A percentile compares a stretch with the other conserved stretches of the same genome.
Conservation (phyloP, 2,329 filamentous ascomycete species). For the Cladosporium sp. region DNA sequence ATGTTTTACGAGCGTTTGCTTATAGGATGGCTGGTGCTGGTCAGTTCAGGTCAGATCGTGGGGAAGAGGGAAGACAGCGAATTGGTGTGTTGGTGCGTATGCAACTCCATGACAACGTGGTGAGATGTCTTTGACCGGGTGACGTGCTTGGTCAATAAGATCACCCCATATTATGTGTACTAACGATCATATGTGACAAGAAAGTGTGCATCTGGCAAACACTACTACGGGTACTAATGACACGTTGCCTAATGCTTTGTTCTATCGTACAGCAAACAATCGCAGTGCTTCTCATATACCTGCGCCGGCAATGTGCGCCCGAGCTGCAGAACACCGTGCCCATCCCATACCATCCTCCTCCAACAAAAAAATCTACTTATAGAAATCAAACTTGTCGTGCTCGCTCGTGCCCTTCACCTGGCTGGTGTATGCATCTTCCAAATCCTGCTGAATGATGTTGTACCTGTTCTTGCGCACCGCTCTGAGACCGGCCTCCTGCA, state of each 20-base stretch:
- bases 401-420: constrained; percentile 84
- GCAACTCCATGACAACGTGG: background rate
- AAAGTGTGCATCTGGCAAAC: background rate
- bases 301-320: background rate
- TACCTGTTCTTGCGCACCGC: constrained; percentile 97
- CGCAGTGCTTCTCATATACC: background rate
- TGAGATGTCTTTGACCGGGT: background rate
- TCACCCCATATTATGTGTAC: background rate
- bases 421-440: constrained; percentile 94
- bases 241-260: constrained; percentile 2
- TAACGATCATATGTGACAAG: too few species aligned
- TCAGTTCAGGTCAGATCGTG: too few species aligned
- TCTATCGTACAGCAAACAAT: constrained; percentile 10
- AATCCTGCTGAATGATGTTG: constrained; percentile 95
- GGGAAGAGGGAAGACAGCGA: too few species aligned
- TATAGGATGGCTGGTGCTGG: constrained; percentile 4
- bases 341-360: background rate
- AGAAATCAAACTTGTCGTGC: constrained; percentile 80
- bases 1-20: too few species aligned
- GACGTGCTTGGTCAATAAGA: constrained; percentile 1
- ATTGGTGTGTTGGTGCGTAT: too few species aligned
- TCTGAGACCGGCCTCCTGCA: constrained; percentile 94
- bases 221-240: background rate
- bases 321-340: background rate
- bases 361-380: constrained; percentile 55